Base-by-base conservation (phyloP, 768 basidiomycete species). In the Pisolithus albus region DNA sequence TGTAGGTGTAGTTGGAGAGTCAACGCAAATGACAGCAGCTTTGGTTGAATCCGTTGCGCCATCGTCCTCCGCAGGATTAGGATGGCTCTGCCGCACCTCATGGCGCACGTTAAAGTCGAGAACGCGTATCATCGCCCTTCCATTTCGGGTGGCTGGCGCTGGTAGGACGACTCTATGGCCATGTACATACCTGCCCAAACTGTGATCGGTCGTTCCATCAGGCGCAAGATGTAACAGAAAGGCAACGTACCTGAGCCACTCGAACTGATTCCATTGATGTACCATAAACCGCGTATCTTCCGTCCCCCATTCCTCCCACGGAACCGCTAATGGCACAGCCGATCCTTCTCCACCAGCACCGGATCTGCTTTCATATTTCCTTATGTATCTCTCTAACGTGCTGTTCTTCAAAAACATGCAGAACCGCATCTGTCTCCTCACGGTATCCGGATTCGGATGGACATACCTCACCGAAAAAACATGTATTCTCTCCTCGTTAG, bases 271-370 rank as follows among this genome's bases (percentile, higher is more conserved):
- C 1, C 51, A 58, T 8, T 53, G 37, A 7, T 66, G 61, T 11
- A 57, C 55, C 10, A 73, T 19, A 50, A 70, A 63, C 6, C 75
- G 59, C 45, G 74, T 64, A 9, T 69, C 53, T 5, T 45, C 44
- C 3, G 56, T 68, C 5, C 74, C 75, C 76, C 75, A 77, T 23
- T 60, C 61, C 1, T 57, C 53, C 75, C 75, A 77, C 1, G 55
- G 58, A 19, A 68, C 56, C 11, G 51, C 39, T 32, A 40, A 16
- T 36, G 53, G 38, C 21, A 3, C 4, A 9, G 10, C 9, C 41
- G 23, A 21, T 21, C 8, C 21, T 13, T 42, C 41, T 16, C 19
- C 28, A 23, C 38, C 13, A 5, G 10, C 37, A n/a, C 40, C 55
- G 16, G 23, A 13, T 2, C 51, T 19, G 32, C 37, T 24, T 4